Evolutionary conservation across 257 asterid genomes (phyloP).

Genomic region (Cynanchum wilfordii): DNA sequence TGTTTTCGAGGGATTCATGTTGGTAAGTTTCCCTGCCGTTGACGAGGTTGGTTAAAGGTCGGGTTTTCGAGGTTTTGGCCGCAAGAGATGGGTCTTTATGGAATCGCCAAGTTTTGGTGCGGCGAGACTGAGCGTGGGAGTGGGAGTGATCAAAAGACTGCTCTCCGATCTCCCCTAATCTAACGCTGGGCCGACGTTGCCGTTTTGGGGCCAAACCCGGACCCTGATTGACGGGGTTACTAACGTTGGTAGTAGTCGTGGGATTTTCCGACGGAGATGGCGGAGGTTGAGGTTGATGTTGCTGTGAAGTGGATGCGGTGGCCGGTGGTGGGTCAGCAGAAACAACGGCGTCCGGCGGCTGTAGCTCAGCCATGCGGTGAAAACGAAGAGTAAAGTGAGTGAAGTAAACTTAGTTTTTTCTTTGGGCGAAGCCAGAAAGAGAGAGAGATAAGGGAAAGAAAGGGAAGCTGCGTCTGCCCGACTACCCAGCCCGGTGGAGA

Average conservation of each 20-base stretch:
- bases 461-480: too few relatives aligned
- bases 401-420: constrained; percentile 11
- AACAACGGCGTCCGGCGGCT: constrained; percentile 50
- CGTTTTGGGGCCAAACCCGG: constrained; percentile 66
- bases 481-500: not conserved
- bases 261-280: constrained; percentile 42
- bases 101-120: constrained; percentile 63
- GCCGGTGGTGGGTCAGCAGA: constrained; percentile 33
- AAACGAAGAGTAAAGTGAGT: constrained; percentile 25
- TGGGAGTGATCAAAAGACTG: constrained; percentile 47
- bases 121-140: constrained; percentile 35
- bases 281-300: constrained; percentile 30
- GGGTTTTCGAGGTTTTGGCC: constrained; percentile 71
- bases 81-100: constrained; percentile 78
- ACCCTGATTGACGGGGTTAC: constrained; percentile 24
- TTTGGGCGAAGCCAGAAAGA: not conserved
- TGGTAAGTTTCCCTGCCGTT: constrained; percentile 39
- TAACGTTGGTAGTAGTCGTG: constrained; percentile 20
- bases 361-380: constrained; percentile 55
- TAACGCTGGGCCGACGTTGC: constrained; percentile 97
- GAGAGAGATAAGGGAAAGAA: constrained; percentile 1
- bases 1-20: constrained; percentile 38
- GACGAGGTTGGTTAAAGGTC: constrained; percentile 87
- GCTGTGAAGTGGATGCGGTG: constrained; percentile 20
- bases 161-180: constrained; percentile 95